Conservation (phyloP, 2,329 filamentous ascomycete genomes). For the Aspergillus neotritici region DNA sequence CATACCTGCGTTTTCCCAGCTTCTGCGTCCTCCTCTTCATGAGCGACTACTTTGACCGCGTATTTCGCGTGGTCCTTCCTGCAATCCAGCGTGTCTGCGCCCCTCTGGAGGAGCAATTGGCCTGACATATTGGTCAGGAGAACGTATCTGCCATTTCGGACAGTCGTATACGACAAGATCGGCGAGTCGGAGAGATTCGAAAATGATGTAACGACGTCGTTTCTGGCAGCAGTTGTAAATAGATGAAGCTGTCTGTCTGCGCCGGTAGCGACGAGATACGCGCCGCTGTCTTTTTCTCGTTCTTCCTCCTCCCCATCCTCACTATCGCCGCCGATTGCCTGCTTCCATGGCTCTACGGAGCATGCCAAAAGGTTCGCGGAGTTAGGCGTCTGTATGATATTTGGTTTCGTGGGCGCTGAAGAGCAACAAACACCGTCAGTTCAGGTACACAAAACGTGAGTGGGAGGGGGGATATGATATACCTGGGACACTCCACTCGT, state of each 20-base stretch:
- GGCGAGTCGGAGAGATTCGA: conserved; percentile 37
- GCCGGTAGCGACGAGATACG: conserved; percentile 40
- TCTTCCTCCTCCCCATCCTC: no score
- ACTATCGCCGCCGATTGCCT: conserved; percentile 7
- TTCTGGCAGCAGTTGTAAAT: conserved; percentile 24
- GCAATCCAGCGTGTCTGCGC: conserved; percentile 40
- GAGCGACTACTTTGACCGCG: conserved; percentile 47
- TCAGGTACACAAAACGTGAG: neutral
- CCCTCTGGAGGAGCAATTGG: conserved; percentile 46
- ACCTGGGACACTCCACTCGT: conserved; percentile 46
- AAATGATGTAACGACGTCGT: conserved; percentile 21
- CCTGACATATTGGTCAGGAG: conserved; percentile 58
- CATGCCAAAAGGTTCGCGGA: conserved; percentile 51
- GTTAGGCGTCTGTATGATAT: conserved; percentile 39
- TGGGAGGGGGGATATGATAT: conserved; percentile 8
- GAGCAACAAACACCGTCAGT: neutral
- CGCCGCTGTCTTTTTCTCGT: conserved; percentile 5
- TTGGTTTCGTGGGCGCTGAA: conserved; percentile 44
- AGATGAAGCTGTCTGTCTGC: conserved; percentile 48
- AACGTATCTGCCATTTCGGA: conserved; percentile 40
- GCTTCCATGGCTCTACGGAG: conserved; percentile 37
- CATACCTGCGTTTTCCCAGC: conserved; percentile 22
- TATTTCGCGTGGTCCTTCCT: conserved; percentile 57
- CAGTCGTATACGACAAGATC: conserved; percentile 47
- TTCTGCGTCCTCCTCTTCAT: conserved; percentile 26